Percentiles rank a stretch among this genome's conserved stretches.
phyloP scores from a whole-genome alignment of 768 basidiomycete genomes.

The Aureoboletus auriporus region DNA sequence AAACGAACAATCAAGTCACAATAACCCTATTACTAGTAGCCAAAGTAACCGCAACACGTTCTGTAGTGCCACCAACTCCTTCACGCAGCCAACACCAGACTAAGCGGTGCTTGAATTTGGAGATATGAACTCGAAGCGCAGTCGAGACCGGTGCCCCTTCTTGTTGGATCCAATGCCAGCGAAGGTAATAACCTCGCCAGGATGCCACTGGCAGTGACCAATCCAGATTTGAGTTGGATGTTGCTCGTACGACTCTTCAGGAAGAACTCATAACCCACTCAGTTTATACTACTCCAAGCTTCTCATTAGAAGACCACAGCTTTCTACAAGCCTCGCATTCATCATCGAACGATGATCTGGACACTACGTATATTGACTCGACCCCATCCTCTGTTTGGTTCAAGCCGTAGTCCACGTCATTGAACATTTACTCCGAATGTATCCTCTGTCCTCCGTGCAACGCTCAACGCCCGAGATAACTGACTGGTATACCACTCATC shows the following conservation, averaged over 20 bases:
- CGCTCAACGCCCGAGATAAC: too few relatives aligned
- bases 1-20: too few relatives aligned
- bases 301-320: slow-evolving; percentile 12
- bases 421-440: too few relatives aligned
- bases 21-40: too few relatives aligned
- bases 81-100: not conserved
- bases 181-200: not conserved
- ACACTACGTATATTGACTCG: too few relatives aligned
- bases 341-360: too few relatives aligned
- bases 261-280: not conserved
- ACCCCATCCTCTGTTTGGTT: too few relatives aligned
- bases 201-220: not conserved
- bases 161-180: slow-evolving; percentile 11
- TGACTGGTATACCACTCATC: too few relatives aligned
- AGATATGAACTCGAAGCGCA: slow-evolving; percentile 11
- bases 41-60: not conserved
- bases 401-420: too few relatives aligned
- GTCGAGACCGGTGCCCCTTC: slow-evolving; percentile 20
- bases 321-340: too few relatives aligned
- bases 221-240: not conserved
- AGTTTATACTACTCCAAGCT: not conserved
- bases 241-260: slow-evolving; percentile 14
- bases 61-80: not conserved
- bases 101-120: slow-evolving; percentile 16
- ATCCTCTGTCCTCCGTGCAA: too few relatives aligned